Conservation (phyloP, 805 yeast species). For the Starmerella stellata region DNA sequence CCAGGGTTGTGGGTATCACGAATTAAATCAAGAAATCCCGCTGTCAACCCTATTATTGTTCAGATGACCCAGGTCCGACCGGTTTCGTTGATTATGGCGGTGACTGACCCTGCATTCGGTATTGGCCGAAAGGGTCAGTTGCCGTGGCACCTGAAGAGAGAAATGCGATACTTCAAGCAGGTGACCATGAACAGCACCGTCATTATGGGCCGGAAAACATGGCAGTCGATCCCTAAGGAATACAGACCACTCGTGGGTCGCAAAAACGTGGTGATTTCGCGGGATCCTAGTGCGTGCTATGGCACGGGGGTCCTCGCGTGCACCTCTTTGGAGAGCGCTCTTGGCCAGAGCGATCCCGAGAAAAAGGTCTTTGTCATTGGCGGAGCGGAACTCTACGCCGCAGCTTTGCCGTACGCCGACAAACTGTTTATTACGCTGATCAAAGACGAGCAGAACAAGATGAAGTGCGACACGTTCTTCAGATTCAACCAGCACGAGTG, state of each 20-base stretch:
- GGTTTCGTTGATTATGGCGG: conserved; percentile 64
- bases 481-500: conserved; percentile 19
- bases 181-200: conserved; percentile 47
- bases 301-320: conserved; percentile 23
- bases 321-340: conserved; percentile 30
- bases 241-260: conserved; percentile 72
- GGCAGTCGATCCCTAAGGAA: conserved; percentile 77
- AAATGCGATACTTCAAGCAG: conserved; percentile 67
- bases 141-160: conserved; percentile 76
- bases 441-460: conserved; percentile 18
- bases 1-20: background rate
- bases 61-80: conserved; percentile 5
- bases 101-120: conserved; percentile 59
- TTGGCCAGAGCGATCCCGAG: conserved; percentile 17
- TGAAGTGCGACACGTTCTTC: conserved; percentile 59
- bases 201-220: conserved; percentile 88
- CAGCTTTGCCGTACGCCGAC: conserved; percentile 33
- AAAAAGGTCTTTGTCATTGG: conserved; percentile 71
- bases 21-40: background rate
- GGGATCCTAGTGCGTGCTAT: conserved; percentile 21
- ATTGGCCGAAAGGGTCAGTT: conserved; percentile 66
- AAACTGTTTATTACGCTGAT: conserved; percentile 58
- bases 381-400: conserved; percentile 71
- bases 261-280: conserved; percentile 55
- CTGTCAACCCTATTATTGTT: background rate